Evolutionary conservation across 345 rosid genomes (phyloP), one percentile per base, ranked within the genome.

Genomic region (Iberis pinnata): DNA sequence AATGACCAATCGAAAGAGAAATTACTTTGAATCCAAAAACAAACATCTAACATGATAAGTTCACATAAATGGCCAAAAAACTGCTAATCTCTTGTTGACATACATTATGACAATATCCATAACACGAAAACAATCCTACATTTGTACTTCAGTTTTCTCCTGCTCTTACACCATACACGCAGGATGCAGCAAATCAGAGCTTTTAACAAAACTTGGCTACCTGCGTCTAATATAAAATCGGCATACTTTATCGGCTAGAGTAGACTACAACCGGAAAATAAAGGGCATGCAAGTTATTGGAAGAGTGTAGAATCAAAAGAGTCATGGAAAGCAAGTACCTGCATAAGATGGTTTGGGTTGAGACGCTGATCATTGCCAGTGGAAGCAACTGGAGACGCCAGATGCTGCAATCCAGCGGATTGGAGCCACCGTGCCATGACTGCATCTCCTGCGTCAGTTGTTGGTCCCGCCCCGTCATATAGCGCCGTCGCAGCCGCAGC

Each of bases 351-450:
- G 73, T 83, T 92, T 38, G 98, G 98, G 11, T 82, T 86, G 68
- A 69, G 81, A 42, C 94, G 94, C 19, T 93, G 87, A 67, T 93
- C 99, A 45, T 77, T 73, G 63, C 80, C 82, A 0, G 87, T 71
- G 17, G 95, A 79, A 63, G 95, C 88, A 78, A 81, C 44, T 7
- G 99, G 99, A 54, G 99, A 88, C 59, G 92, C 99, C 71, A 93
- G 79, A 81, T 93, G 99, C 87, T 93, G 99, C 94, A 93, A 70
- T 47, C 99, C 99, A 36, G 97, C 92, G 37, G 99, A 93, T 70
- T 93, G 99, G 53, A 93, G 86, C 97, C 95, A 93, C 63, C 99
- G 86, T 1, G 97, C 97, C 99, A 83, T 93, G 62, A 86, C 97
- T 0, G 97, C 99, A 63, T 88, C 99, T n/a, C 97, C 85, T 0